Percentiles rank a stretch among this genome's conserved stretches.
phyloP scores from a whole-genome alignment of 2,329 filamentous ascomycete species.

The Epichloe brachyelytri region DNA sequence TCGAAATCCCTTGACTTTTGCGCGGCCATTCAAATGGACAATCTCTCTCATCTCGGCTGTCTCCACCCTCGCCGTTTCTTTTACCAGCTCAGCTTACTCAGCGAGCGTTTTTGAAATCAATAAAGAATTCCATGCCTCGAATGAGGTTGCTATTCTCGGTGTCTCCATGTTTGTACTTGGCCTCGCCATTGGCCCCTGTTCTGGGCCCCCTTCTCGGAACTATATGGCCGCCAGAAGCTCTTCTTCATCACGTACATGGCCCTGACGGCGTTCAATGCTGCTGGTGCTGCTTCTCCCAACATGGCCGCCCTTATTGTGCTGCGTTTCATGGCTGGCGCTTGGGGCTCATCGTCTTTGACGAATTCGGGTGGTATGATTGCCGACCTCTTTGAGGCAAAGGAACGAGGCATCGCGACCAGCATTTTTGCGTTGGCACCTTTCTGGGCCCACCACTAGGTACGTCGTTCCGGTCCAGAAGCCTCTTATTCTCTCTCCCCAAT shows the following conservation, averaged over 20 bases:
- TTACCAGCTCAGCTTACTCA: constrained; percentile 56
- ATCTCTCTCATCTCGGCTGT: constrained; percentile 51
- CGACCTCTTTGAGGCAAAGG: constrained; percentile 43
- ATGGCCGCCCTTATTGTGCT: constrained; percentile 50
- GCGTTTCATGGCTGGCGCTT: constrained; percentile 54
- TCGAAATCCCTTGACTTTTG: constrained; percentile 52
- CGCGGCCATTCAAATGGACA: constrained; percentile 46
- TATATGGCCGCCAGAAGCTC: constrained; percentile 47
- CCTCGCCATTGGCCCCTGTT: constrained; percentile 47
- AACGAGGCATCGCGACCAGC: constrained; percentile 44
- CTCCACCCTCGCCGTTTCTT: constrained; percentile 55
- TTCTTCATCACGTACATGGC: constrained; percentile 45
- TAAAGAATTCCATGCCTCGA: constrained; percentile 35
- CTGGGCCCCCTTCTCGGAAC: constrained; percentile 54
- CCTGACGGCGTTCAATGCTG: constrained; percentile 50
- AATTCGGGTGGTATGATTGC: constrained; percentile 52
- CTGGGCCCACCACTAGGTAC: constrained; percentile 43
- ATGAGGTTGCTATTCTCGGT: constrained; percentile 44
- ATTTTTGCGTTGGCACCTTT: constrained; percentile 50
- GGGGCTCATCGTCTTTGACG: constrained; percentile 49
- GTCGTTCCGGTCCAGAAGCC: background rate
- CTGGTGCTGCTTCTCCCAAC: constrained; percentile 41
- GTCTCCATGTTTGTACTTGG: constrained; percentile 53
- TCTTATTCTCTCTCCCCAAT: background rate
- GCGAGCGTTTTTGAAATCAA: constrained; percentile 43